Conservation (phyloP, 768 basidiomycete genomes). For the Naganishia vaughanmartiniae region DNA sequence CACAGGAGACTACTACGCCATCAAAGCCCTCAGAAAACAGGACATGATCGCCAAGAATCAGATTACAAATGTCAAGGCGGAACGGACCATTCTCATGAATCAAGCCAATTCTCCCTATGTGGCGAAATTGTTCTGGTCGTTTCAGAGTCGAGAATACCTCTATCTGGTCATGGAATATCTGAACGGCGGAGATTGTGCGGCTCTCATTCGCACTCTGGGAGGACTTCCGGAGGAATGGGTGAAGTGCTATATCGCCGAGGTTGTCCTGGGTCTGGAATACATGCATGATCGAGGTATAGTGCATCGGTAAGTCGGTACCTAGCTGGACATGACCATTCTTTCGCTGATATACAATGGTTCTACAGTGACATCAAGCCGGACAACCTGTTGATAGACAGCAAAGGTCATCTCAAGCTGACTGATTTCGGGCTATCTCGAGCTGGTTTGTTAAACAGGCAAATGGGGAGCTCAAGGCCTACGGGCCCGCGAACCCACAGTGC, state of each 20-base stretch:
- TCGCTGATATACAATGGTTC: background rate
- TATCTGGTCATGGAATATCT: conserved; percentile 99
- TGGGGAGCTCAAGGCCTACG: conserved; percentile 50
- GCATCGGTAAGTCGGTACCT: conserved; percentile 71
- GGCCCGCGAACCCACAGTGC: conserved; percentile 44
- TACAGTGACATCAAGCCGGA: conserved; percentile 93
- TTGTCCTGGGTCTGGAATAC: conserved; percentile 90
- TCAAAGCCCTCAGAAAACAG: conserved; percentile 99
- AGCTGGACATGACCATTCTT: background rate
- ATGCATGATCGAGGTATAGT: conserved; percentile 93
- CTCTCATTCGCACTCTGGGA: conserved; percentile 92
- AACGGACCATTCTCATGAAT: conserved; percentile 99
- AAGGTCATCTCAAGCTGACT: conserved; percentile 94
- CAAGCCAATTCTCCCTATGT: conserved; percentile 98
- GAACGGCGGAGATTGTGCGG: conserved; percentile 96
- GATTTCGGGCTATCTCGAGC: conserved; percentile 97
- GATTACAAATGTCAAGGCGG: conserved; percentile 99
- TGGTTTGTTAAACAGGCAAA: conserved; percentile 96
- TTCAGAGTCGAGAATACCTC: conserved; percentile 98
- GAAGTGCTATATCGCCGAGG: conserved; percentile 91
- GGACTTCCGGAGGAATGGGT: conserved; percentile 95
- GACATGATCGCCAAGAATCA: conserved; percentile 99
- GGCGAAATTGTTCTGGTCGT: conserved; percentile 95
- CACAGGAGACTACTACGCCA: conserved; percentile 97
- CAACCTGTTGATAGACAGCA: conserved; percentile 92